Percentiles rank a stretch among this genome's conserved stretches.
Conservation (phyloP, 768 basidiomycete species). For the Rhodotorula babjevae region DNA sequence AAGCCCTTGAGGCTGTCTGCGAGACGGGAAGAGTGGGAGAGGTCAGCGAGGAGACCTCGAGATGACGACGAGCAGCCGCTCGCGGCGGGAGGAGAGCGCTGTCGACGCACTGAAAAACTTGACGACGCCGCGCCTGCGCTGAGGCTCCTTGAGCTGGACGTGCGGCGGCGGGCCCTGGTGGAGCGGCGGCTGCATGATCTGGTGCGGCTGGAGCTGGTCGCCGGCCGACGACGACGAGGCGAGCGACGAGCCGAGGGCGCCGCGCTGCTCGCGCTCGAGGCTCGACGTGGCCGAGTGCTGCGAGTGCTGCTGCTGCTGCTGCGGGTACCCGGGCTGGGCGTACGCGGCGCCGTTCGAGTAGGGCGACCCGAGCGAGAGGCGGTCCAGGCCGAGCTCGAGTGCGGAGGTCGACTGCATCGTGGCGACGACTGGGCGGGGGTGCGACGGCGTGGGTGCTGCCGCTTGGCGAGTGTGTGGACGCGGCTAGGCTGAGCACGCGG, state of each 20-base stretch:
- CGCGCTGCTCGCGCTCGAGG: background rate
- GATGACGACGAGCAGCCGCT: too few relatives aligned
- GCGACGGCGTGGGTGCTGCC: background rate
- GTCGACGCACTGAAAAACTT: slow-evolving; percentile 32
- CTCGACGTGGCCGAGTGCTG: background rate
- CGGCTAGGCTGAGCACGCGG: background rate
- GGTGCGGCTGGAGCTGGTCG: slow-evolving; percentile 23
- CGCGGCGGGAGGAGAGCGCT: too few relatives aligned
- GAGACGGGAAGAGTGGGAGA: background rate
- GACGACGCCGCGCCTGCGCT: slow-evolving; percentile 34
- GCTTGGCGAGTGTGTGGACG: background rate
- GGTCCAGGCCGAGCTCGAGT: slow-evolving; percentile 8
- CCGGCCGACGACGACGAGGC: background rate
- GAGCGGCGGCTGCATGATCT: slow-evolving; percentile 33
- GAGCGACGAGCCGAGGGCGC: background rate
- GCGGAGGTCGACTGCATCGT: background rate
- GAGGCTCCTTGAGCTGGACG: slow-evolving; percentile 30
- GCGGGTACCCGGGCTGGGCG: background rate
- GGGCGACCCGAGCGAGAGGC: slow-evolving; percentile 14
- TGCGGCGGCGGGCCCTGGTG: slow-evolving; percentile 34
- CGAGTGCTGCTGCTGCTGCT: background rate
- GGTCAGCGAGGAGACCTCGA: background rate
- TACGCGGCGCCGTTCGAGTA: background rate
- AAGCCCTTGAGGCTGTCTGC: slow-evolving; percentile 41
- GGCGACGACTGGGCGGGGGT: background rate